These are phyloP conservation scores for Clarkia xantiana DNA, from an alignment of 345 rosid genomes.

Conservation along the genomic window DNA sequence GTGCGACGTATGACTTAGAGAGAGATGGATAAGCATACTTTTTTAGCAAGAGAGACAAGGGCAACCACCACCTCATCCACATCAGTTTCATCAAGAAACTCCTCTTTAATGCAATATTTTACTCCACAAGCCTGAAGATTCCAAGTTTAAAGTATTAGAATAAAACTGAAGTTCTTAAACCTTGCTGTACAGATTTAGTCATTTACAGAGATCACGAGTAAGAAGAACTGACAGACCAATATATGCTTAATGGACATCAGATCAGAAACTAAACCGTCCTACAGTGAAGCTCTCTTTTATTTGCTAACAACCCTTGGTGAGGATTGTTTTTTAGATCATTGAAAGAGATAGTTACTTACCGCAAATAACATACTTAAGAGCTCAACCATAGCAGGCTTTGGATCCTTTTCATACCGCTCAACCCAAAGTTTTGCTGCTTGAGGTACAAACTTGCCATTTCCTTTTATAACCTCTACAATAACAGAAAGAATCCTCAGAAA, in stretches of 20 bases:
- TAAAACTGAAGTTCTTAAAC: neutral
- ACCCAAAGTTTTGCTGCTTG: conserved; percentile 70
- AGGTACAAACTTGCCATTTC: conserved; percentile 52
- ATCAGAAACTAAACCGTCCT: neutral
- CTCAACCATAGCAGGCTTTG: conserved; percentile 63
- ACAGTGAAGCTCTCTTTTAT: neutral
- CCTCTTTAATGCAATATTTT: conserved; percentile 51
- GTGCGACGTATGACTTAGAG: neutral
- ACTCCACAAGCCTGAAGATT: conserved; percentile 84
- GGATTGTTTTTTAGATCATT: neutral
- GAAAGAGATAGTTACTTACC: conserved; percentile 25
- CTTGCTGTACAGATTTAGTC: too few species aligned
- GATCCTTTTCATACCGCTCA: conserved; percentile 61
- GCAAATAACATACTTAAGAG: conserved; percentile 74
- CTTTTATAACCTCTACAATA: conserved; percentile 60
- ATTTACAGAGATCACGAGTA: too few species aligned
- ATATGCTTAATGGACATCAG: neutral
- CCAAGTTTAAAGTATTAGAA: conserved; percentile 1
- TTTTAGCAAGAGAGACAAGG: conserved; percentile 85
- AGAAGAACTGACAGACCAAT: neutral
- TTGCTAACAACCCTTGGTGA: neutral
- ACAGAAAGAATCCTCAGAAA: neutral
- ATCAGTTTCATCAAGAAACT: conserved; percentile 74
- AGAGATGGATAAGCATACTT: conserved; percentile 24
- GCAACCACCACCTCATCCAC: conserved; percentile 96